Conservation (phyloP, 495 filamentous ascomycete species). For the Podospora bellae-mahoneyi region DNA sequence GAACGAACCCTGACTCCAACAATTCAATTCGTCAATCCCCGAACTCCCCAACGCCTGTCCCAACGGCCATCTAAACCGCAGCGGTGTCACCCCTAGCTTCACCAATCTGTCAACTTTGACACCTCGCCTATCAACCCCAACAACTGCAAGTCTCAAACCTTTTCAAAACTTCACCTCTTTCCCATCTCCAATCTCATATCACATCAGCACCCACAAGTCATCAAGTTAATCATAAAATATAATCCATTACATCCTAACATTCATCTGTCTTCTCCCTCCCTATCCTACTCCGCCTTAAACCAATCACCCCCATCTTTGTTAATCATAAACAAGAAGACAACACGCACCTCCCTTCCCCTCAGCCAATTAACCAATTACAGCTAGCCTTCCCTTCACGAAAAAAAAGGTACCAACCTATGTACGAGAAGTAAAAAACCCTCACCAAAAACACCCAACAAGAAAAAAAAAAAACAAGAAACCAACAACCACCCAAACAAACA, state of each 20-base stretch:
- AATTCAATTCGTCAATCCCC: neutral
- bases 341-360: too few species aligned
- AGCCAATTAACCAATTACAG: neutral
- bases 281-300: neutral
- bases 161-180: neutral
- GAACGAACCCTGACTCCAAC: neutral
- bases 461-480: neutral
- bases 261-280: neutral
- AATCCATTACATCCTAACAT: neutral
- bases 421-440: slow-evolving; percentile 20
- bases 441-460: neutral
- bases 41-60: neutral
- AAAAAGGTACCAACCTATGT: slow-evolving; percentile 18
- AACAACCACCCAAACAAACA: slow-evolving; percentile 14
- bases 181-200: too few species aligned
- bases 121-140: neutral
- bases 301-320: neutral
- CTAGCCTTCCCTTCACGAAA: neutral
- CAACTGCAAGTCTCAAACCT: neutral
- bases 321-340: neutral
- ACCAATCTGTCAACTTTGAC: neutral
- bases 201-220: neutral
- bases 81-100: too few species aligned
- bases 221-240: neutral
- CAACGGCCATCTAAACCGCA: neutral